Conservation (phyloP, 306 rosid species). For the Delonix regia region DNA sequence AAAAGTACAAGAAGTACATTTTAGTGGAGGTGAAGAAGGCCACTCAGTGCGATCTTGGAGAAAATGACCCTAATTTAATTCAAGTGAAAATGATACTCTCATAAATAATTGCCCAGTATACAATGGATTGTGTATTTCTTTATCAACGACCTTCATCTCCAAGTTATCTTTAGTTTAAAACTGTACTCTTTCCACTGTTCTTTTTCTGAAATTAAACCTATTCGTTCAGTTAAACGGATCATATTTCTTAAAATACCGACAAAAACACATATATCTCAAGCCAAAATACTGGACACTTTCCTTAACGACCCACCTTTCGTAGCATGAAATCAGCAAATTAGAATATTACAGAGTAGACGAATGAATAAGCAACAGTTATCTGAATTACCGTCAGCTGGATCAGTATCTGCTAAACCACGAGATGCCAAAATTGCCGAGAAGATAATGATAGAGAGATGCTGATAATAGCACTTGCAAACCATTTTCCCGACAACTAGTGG, state of each 20-base stretch:
- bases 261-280: not conserved
- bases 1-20: conserved; percentile 10
- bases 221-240: conserved; percentile 1
- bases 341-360: conserved; percentile 17
- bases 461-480: conserved; percentile 33
- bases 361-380: not conserved
- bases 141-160: not conserved
- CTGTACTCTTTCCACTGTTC: not conserved
- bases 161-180: not conserved
- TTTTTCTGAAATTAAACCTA: not conserved
- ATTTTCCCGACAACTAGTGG: conserved; percentile 42
- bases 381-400: conserved; percentile 60
- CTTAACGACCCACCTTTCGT: not conserved
- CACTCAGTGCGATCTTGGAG: not conserved
- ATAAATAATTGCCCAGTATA: not conserved
- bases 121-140: not conserved
- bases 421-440: conserved; percentile 54
- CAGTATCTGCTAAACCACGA: conserved; percentile 52
- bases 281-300: not conserved
- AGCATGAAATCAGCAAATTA: not conserved
- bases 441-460: conserved; percentile 40
- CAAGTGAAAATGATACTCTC: not conserved
- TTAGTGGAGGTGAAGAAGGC: conserved; percentile 18
- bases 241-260: not conserved
- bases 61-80: conserved; percentile 8